phyloP scores from a whole-genome alignment of 2,329 filamentous ascomycete genomes.

The Microdochium trichocladiopsis region DNA sequence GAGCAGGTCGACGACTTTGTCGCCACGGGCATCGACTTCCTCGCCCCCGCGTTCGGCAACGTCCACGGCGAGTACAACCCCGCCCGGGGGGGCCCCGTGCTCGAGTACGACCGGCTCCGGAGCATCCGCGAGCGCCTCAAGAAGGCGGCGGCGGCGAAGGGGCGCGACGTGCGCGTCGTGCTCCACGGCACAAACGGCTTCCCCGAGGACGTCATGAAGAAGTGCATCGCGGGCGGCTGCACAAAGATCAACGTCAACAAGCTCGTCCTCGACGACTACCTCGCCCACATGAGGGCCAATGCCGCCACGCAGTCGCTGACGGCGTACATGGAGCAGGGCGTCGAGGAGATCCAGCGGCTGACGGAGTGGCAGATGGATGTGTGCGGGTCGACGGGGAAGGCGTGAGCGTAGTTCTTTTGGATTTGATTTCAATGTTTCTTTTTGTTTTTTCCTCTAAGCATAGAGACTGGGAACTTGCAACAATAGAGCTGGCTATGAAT shows the following conservation, averaged over 20 bases:
- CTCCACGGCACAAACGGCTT: slow-evolving; percentile 53
- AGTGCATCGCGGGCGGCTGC: slow-evolving; percentile 44
- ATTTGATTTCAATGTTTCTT: no score
- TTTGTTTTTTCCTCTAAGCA: no score
- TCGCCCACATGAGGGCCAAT: slow-evolving; percentile 30
- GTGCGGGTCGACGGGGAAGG: slow-evolving; percentile 35
- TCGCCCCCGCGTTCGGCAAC: slow-evolving; percentile 71
- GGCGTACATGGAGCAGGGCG: slow-evolving; percentile 36
- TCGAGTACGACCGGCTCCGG: slow-evolving; percentile 50
- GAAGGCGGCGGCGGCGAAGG: no score
- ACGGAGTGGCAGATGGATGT: slow-evolving; percentile 41
- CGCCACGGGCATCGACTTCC: slow-evolving; percentile 63
- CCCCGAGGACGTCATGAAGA: slow-evolving; percentile 36
- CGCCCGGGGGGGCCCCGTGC: slow-evolving; percentile 54
- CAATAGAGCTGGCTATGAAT: no score
- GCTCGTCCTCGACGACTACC: slow-evolving; percentile 37
- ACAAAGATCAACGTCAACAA: slow-evolving; percentile 53
- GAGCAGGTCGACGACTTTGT: slow-evolving; percentile 67
- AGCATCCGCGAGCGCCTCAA: slow-evolving; percentile 23
- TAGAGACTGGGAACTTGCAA: no score
- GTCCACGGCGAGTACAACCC: slow-evolving; percentile 71
- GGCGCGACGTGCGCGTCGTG: slow-evolving; percentile 36
- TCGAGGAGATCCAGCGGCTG: slow-evolving; percentile 30
- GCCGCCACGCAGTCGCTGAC: slow-evolving; percentile 25
- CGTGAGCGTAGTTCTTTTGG: slow-evolving; percentile 14